Evolutionary conservation across 768 basidiomycete species (phyloP).

Genomic region (Tylopilus balloui): DNA sequence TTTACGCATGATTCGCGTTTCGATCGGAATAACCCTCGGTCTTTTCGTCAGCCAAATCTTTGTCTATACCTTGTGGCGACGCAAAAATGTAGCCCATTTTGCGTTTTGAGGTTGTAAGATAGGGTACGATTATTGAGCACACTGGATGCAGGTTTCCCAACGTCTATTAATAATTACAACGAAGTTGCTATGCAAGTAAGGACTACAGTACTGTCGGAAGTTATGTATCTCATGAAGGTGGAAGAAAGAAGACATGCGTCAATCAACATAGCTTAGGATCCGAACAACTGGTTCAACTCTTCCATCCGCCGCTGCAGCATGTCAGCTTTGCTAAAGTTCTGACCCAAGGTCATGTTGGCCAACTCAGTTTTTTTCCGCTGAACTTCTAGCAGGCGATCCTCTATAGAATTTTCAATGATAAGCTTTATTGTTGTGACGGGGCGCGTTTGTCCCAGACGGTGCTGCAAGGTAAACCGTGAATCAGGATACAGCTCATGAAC

Average conservation of each 20-base stretch:
- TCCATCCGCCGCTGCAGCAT: constrained; percentile 83
- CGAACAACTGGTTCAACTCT: constrained; percentile 76
- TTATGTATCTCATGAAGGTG: constrained; percentile 20
- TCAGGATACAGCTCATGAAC: background rate
- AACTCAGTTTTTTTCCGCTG: constrained; percentile 93
- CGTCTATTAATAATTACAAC: constrained; percentile 33
- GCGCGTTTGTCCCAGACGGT: constrained; percentile 91
- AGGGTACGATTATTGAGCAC: background rate
- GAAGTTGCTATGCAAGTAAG: constrained; percentile 27
- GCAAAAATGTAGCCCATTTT: constrained; percentile 71
- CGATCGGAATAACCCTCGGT: constrained; percentile 82
- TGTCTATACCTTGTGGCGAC: constrained; percentile 71
- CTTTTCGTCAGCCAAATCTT: constrained; percentile 73
- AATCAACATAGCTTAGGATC: constrained; percentile 34
- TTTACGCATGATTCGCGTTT: constrained; percentile 77
- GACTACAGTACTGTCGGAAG: constrained; percentile 26
- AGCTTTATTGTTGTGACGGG: constrained; percentile 90
- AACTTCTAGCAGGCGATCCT: constrained; percentile 86
- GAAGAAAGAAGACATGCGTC: constrained; percentile 11
- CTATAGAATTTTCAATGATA: constrained; percentile 93
- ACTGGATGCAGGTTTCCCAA: constrained; percentile 2
- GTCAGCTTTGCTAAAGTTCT: constrained; percentile 84
- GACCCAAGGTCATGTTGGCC: constrained; percentile 90
- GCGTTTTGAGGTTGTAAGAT: constrained; percentile 50
- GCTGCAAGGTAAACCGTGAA: constrained; percentile 42